Conservation (phyloP, 2,329 filamentous ascomycete species). For the Aspergillus udagawae region DNA sequence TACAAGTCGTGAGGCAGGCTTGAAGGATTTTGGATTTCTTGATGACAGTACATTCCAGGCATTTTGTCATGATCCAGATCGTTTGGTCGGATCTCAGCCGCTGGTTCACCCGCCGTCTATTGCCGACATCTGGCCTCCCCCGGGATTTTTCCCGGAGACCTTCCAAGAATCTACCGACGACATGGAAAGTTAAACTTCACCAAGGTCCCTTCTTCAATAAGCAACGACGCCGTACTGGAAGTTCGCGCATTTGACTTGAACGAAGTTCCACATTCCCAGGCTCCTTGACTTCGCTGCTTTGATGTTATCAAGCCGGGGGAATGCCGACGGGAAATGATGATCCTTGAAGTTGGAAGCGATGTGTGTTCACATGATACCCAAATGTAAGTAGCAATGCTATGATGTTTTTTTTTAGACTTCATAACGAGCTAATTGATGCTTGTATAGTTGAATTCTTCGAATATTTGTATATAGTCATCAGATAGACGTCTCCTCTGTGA, state of each 20-base stretch:
- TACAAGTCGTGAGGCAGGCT: constrained; percentile 36
- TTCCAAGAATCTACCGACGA: constrained; percentile 29
- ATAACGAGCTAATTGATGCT: background rate
- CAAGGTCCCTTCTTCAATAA: background rate
- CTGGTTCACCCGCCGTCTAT: constrained; percentile 37
- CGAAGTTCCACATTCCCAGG: background rate
- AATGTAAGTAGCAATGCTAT: background rate
- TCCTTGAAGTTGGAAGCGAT: background rate
- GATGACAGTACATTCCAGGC: constrained; percentile 43
- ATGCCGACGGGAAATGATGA: background rate
- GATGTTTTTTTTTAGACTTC: background rate
- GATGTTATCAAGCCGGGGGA: background rate
- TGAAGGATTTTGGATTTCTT: constrained; percentile 44
- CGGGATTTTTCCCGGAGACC: constrained; percentile 39
- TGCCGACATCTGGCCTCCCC: constrained; percentile 41
- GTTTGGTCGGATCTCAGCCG: constrained; percentile 33
- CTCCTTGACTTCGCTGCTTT: background rate
- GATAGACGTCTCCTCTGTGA: background rate
- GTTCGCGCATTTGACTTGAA: background rate
- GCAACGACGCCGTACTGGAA: background rate
- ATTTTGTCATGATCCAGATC: constrained; percentile 44
- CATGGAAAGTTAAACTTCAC: constrained; percentile 20
- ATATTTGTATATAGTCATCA: background rate
- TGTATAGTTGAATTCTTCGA: background rate
- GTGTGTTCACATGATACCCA: background rate